phyloP scores from a whole-genome alignment of 2,329 filamentous ascomycete genomes.

The Penicillium digitatum region DNA sequence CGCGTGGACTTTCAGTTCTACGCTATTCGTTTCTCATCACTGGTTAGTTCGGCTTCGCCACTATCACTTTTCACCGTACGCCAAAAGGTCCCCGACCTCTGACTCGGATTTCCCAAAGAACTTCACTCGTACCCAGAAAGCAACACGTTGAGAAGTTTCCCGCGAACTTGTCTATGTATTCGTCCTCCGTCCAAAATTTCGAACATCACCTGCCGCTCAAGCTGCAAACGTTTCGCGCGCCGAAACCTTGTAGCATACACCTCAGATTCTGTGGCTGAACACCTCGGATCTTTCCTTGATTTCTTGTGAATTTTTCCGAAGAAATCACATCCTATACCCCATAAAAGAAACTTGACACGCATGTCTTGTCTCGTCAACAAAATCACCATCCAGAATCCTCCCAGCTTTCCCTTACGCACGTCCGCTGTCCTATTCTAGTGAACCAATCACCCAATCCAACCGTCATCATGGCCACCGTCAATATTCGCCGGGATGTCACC shows the following conservation, averaged over 20 bases:
- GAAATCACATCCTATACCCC: constrained; percentile 36
- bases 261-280: constrained; percentile 89
- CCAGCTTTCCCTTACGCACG: constrained; percentile 32
- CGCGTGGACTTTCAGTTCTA: constrained; percentile 18
- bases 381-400: constrained; percentile 45
- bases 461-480: constrained; percentile 91
- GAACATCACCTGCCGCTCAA: constrained; percentile 89
- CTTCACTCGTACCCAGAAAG: constrained; percentile 37
- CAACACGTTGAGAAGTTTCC: constrained; percentile 30
- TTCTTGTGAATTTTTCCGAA: constrained; percentile 25
- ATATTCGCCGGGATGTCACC: constrained; percentile 95
- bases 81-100: constrained; percentile 19
- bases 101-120: constrained; percentile 28
- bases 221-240: constrained; percentile 95
- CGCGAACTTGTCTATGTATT: constrained; percentile 87
- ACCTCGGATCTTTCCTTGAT: constrained; percentile 22
- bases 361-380: constrained; percentile 56
- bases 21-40: constrained; percentile 1
- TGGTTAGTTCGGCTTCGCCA: constrained; percentile 20
- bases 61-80: constrained; percentile 16
- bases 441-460: constrained; percentile 27
- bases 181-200: constrained; percentile 91
- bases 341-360: constrained; percentile 42
- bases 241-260: constrained; percentile 87
- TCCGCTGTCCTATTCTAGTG: constrained; percentile 27